Conservation (phyloP, 2,329 filamentous ascomycete genomes). For the Epichloe typhina region DNA sequence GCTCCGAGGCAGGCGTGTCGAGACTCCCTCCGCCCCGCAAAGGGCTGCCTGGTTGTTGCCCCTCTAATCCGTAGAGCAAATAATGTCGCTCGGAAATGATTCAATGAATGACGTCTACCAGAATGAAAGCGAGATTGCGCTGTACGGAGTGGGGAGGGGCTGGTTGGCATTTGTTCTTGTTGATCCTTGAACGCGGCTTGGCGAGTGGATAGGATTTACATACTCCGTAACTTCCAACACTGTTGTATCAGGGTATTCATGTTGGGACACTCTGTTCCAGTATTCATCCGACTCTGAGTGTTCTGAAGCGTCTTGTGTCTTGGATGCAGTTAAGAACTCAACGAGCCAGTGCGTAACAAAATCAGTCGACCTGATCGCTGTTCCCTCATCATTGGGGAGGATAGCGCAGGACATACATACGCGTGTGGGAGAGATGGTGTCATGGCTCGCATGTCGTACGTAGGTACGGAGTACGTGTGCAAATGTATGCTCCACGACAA, state of each 20-base stretch:
- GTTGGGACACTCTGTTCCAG: not conserved
- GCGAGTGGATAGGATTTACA: not conserved
- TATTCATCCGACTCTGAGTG: not conserved
- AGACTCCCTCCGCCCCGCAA: not conserved
- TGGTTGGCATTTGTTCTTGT: not conserved
- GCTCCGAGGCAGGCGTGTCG: no score
- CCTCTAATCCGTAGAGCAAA: no score
- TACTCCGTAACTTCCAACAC: not conserved
- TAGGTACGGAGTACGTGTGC: not conserved
- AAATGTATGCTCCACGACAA: not conserved
- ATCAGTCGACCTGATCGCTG: not conserved
- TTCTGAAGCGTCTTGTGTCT: not conserved
- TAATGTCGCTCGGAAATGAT: not conserved
- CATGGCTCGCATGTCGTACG: no score
- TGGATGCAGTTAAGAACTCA: not conserved
- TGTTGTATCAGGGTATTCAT: not conserved
- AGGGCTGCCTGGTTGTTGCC: no score
- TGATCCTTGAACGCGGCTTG: slow-evolving; percentile 1
- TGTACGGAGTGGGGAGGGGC: not conserved
- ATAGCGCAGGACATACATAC: not conserved
- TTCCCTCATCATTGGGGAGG: not conserved
- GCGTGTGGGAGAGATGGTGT: not conserved
- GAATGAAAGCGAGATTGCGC: slow-evolving; percentile 4
- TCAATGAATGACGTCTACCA: slow-evolving; percentile 6
- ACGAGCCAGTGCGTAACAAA: no score